These are phyloP conservation scores for Talaromyces trachyspermus DNA, from an alignment of 495 filamentous ascomycete genomes.

Conservation along the genomic window DNA sequence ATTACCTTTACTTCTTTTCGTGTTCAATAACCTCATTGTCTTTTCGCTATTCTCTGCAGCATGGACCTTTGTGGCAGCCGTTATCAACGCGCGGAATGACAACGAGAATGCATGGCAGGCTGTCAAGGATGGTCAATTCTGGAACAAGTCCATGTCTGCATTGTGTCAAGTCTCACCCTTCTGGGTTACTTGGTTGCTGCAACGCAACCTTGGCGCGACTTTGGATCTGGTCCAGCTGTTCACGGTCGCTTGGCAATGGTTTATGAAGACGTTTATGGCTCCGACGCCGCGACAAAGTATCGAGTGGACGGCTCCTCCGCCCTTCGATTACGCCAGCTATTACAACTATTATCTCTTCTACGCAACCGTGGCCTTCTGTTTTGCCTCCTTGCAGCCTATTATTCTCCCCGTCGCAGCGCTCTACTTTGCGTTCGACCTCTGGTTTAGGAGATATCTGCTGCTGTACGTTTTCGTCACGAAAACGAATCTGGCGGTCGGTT, in stretches of 20 bases:
- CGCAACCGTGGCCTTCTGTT: constrained; percentile 79
- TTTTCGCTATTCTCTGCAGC: constrained; percentile 82
- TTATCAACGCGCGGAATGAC: constrained; percentile 49
- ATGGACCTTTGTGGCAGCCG: constrained; percentile 61
- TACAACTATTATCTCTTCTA: constrained; percentile 97
- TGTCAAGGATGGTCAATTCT: constrained; percentile 55
- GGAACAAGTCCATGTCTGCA: constrained; percentile 52
- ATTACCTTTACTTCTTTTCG: constrained; percentile 93
- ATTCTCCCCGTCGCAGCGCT: constrained; percentile 83
- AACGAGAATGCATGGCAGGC: constrained; percentile 57
- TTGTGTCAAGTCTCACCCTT: constrained; percentile 78
- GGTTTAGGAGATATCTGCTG: constrained; percentile 90
- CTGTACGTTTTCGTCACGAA: constrained; percentile 92
- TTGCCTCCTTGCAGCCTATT: constrained; percentile 79
- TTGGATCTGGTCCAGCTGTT: constrained; percentile 83
- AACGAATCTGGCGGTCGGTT: constrained; percentile 91
- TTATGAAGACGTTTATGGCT: constrained; percentile 70
- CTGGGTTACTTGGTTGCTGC: constrained; percentile 89
- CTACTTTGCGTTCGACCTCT: constrained; percentile 82
- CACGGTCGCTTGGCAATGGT: constrained; percentile 70
- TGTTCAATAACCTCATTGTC: constrained; percentile 93
- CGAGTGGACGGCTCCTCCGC: constrained; percentile 83
- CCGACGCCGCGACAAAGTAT: constrained; percentile 92
- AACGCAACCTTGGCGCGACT: constrained; percentile 85
- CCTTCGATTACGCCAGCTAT: constrained; percentile 93